phyloP scores from a whole-genome alignment of 805 yeast species.

The Myxozyma melibiosi region DNA sequence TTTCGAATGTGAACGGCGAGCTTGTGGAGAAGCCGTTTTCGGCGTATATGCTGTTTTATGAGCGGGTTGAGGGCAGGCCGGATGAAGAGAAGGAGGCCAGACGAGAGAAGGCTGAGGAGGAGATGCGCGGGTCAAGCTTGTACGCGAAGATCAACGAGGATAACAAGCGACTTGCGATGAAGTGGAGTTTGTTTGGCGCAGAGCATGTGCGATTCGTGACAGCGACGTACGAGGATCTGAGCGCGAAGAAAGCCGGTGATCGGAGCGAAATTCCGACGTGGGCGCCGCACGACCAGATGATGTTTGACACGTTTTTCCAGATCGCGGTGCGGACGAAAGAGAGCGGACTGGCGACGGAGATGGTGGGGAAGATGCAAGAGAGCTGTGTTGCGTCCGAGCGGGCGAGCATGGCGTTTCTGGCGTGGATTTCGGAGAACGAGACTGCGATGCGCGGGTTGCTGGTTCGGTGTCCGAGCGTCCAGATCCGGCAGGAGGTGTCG shows the following conservation, averaged over 20 bases:
- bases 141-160: conserved; percentile 15
- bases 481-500: conserved; percentile 12
- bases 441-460: conserved; percentile 8
- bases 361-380: conserved; percentile 3
- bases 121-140: neutral
- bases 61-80: conserved; percentile 24
- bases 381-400: neutral
- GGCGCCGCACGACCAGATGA: conserved; percentile 9
- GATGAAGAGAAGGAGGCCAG: neutral
- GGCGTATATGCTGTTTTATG: conserved; percentile 33
- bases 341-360: conserved; percentile 1
- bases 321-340: conserved; percentile 18
- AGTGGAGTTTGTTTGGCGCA: conserved; percentile 13
- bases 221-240: conserved; percentile 3
- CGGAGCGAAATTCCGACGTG: neutral
- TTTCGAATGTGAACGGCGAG: conserved; percentile 3
- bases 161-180: conserved; percentile 14
- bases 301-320: conserved; percentile 23
- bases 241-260: neutral
- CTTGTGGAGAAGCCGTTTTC: conserved; percentile 24
- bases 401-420: conserved; percentile 13
- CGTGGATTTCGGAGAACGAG: conserved; percentile 16
- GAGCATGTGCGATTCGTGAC: conserved; percentile 21
- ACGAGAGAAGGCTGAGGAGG: neutral
- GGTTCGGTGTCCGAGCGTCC: conserved; percentile 24